Evolutionary conservation across 2,329 filamentous ascomycete species (phyloP).

Genomic region (Dendrostoma leiphaemia): DNA sequence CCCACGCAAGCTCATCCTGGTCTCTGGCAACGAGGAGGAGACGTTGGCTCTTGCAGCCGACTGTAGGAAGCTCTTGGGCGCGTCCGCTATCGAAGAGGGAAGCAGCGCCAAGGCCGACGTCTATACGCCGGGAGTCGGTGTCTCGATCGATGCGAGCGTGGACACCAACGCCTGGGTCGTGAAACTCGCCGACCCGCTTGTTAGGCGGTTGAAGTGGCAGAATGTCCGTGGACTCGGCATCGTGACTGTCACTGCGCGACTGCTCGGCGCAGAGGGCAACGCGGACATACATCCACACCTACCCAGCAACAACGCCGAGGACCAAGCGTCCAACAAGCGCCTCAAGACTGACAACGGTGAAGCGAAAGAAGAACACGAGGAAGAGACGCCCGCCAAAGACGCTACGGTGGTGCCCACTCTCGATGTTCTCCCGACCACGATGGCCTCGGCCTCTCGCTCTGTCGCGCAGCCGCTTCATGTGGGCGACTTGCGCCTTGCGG

Average conservation of each 20-base stretch:
- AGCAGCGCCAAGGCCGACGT: slow-evolving; percentile 59
- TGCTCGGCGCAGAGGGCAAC: slow-evolving; percentile 42
- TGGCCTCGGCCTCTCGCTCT: slow-evolving; percentile 72
- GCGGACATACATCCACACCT: slow-evolving; percentile 28
- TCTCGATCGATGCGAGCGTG: slow-evolving; percentile 81
- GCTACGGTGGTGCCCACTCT: slow-evolving; percentile 44
- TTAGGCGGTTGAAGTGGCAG: slow-evolving; percentile 91
- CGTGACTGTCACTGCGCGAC: slow-evolving; percentile 83
- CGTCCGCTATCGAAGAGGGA: slow-evolving; percentile 37
- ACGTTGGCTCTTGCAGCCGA: slow-evolving; percentile 76
- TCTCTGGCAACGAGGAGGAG: slow-evolving; percentile 76
- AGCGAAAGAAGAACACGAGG: slow-evolving; percentile 18
- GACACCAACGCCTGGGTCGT: slow-evolving; percentile 98
- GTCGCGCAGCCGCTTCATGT: slow-evolving; percentile 89
- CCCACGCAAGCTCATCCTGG: slow-evolving; percentile 90
- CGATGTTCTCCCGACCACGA: slow-evolving; percentile 52
- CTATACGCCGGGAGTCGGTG: slow-evolving; percentile 76
- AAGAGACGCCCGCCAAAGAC: slow-evolving; percentile 20
- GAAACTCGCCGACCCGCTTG: slow-evolving; percentile 79
- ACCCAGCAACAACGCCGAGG: slow-evolving; percentile 40
- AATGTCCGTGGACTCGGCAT: slow-evolving; percentile 86
- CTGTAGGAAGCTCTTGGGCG: slow-evolving; percentile 65
- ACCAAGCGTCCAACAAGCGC: slow-evolving; percentile 46
- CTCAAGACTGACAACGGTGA: slow-evolving; percentile 41
- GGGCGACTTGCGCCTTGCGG: slow-evolving; percentile 84